Conservation (phyloP, 192 early-diverging fungal species). For the Backusella westeae region DNA sequence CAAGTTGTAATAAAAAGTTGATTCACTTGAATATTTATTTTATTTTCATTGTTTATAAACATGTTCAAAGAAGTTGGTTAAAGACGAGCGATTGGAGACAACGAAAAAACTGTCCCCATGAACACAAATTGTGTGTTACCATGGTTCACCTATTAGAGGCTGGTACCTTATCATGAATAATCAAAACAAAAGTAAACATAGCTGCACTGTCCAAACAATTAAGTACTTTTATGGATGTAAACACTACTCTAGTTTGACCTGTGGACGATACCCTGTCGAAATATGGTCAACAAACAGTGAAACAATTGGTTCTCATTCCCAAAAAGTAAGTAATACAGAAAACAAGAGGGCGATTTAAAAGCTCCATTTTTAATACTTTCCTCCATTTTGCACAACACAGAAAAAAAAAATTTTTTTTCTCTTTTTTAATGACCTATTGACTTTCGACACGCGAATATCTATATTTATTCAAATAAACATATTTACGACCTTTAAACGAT, state of each 20-base stretch:
- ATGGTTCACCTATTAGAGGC: neutral
- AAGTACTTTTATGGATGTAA: neutral
- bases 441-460: neutral
- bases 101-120: neutral
- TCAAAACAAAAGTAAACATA: neutral
- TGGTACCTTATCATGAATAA: neutral
- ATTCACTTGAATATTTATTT: neutral
- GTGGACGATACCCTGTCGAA: neutral
- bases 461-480: neutral
- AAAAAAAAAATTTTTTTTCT: neutral
- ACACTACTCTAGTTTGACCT: neutral
- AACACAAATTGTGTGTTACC: neutral
- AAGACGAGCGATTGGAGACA: neutral
- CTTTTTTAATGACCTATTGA: neutral
- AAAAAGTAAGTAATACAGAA: conserved; percentile 53
- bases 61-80: neutral
- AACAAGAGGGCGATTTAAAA: neutral
- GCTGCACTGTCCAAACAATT: neutral
- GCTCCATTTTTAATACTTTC: neutral
- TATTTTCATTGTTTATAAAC: neutral
- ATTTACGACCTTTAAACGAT: no score
- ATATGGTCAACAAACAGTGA: neutral
- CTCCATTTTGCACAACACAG: neutral
- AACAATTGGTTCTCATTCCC: neutral
- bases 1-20: neutral